Evolutionary conservation across 2,329 filamentous ascomycete genomes (phyloP), one percentile per base, ranked within the genome.

Genomic region (Colletotrichum sp.): DNA sequence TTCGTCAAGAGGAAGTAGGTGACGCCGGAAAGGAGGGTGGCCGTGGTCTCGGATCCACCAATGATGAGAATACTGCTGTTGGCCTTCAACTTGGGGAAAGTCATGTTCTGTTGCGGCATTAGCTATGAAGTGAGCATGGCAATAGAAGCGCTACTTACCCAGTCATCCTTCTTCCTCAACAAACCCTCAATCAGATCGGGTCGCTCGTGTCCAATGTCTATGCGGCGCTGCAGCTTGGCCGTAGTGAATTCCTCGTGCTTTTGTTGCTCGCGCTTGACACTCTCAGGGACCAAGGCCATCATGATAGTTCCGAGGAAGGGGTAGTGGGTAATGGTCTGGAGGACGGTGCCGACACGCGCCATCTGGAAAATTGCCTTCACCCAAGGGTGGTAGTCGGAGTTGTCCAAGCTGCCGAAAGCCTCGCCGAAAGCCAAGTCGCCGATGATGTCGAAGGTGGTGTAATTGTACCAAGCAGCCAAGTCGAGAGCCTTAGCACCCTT

Each of bases 11-110:
- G 79, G 21, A 81, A 77, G 70, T 80, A 85, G 0, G 78, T 79
- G 6, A 77, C 78, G 4, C 80, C 83, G 1, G 79, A 77, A 1
- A 84, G 79, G 2, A 80, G 55, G 0, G 83, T 83, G 3, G 83
- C 83, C 6, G 83, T 84, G 4, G 83, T 85, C 74, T 85, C 83
- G 1, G 80, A 82, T 0, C 84, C 82, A 16, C 81, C 83, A 12
- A 82, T 34, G 32, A 84, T 80, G 18, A 84, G 64, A 2, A 77
- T 65, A 2, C 78, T 75, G 18, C 77, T 66, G n/a, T 77, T 80
- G 58, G 71, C 68, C 28, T 58, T 67, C 7, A 81, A 67, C 43
- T 74, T 66, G 8, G 72, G 66, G 8, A 78, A 75, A 55, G 57
- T 69, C 65, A 76, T 69, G 24, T 34, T 24, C 74, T 76, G 18